A percentile compares a stretch with the other conserved stretches of the same genome.
These are phyloP conservation scores for Suillus subaureus DNA, from an alignment of 768 basidiomycete genomes.

Conservation along the genomic window DNA sequence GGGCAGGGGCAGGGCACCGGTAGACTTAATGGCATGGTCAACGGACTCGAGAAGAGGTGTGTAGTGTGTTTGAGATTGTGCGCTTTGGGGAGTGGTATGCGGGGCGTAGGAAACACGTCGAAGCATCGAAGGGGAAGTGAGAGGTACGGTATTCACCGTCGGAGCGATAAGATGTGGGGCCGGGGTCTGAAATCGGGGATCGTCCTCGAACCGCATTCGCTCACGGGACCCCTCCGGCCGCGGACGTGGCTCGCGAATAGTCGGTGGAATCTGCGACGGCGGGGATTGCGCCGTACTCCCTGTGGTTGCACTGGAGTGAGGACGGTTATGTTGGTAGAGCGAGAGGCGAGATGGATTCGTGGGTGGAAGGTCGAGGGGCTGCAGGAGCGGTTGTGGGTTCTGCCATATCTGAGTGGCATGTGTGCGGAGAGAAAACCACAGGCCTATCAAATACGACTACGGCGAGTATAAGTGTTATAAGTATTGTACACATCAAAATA, in stretches of 20 bases:
- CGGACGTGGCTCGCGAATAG: constrained; percentile 28
- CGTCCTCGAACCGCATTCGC: constrained; percentile 32
- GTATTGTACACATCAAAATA: constrained; percentile 2
- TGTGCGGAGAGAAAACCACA: constrained; percentile 98
- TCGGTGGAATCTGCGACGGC: constrained; percentile 12
- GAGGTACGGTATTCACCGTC: constrained; percentile 40
- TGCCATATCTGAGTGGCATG: constrained; percentile 99
- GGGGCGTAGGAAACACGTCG: constrained; percentile 62
- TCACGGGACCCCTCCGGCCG: constrained; percentile 50
- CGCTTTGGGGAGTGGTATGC: constrained; percentile 33
- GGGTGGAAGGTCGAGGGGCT: constrained; percentile 60
- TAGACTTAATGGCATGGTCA: constrained; percentile 71
- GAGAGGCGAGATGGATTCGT: constrained; percentile 50
- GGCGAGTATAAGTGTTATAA: constrained; percentile 10
- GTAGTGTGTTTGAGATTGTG: constrained; percentile 28
- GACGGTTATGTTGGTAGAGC: constrained; percentile 59
- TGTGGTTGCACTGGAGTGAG: constrained; percentile 34
- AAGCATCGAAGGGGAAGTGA: constrained; percentile 44
- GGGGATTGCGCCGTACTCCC: constrained; percentile 3
- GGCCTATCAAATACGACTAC: constrained; percentile 93
- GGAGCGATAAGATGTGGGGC: constrained; percentile 27
- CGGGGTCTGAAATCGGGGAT: constrained; percentile 44
- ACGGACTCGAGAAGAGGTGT: constrained; percentile 79
- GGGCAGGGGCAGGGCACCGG: constrained; percentile 53
- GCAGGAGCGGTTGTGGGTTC: constrained; percentile 85